Conservation (phyloP, 1,284 basidiomycete genomes). For the Marasmius tenuissimus region DNA sequence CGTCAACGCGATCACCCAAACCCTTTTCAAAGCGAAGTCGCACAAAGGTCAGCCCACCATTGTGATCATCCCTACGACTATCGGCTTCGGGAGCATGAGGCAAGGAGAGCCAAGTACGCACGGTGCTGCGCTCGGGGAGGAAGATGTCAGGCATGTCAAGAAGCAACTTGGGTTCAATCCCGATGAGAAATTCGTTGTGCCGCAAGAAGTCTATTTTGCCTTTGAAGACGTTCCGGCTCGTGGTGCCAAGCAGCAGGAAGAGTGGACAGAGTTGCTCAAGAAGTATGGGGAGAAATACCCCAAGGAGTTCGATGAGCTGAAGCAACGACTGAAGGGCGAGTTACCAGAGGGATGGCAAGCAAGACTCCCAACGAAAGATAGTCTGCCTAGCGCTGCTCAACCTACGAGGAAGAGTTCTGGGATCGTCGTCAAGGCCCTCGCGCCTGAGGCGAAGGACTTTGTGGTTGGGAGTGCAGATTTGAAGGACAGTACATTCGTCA, state of each 20-base stretch:
- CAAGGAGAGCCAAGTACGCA: conserved; percentile 63
- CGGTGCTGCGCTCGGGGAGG: conserved; percentile 60
- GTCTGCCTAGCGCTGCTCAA: conserved; percentile 57
- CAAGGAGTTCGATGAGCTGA: conserved; percentile 63
- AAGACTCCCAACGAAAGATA: conserved; percentile 55
- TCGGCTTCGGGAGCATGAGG: conserved; percentile 69
- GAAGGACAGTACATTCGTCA: conserved; percentile 71
- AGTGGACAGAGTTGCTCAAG: conserved; percentile 61
- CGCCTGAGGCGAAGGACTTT: conserved; percentile 58
- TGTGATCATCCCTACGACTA: conserved; percentile 68
- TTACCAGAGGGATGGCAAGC: conserved; percentile 74
- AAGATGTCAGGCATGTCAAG: conserved; percentile 70
- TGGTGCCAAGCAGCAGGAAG: conserved; percentile 11
- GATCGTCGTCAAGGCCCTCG: conserved; percentile 64
- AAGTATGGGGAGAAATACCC: conserved; percentile 63
- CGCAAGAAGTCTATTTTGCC: conserved; percentile 51
- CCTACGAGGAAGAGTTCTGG: conserved; percentile 76
- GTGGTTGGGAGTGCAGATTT: conserved; percentile 71
- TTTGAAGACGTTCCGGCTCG: background rate
- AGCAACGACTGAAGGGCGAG: conserved; percentile 62
- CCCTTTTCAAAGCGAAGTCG: conserved; percentile 60
- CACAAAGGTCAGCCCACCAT: conserved; percentile 65
- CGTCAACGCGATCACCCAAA: conserved; percentile 60
- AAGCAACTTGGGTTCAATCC: conserved; percentile 68
- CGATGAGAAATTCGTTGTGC: conserved; percentile 60